Evolutionary conservation across 2,329 filamentous ascomycete genomes (phyloP).

Genomic region (Diplodia intermedia): DNA sequence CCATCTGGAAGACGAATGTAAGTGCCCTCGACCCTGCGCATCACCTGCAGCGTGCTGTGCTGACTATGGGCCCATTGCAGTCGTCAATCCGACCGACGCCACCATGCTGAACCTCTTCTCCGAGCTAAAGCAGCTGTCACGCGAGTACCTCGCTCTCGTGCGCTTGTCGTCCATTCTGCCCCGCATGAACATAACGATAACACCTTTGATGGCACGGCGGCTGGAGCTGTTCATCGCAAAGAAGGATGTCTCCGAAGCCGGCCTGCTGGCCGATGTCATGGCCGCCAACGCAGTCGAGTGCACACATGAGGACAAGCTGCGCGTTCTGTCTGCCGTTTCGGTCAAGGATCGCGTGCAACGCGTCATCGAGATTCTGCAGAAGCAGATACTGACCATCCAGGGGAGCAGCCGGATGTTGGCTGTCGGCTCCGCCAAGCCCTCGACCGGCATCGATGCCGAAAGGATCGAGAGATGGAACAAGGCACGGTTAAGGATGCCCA

Average conservation of each 20-base stretch:
- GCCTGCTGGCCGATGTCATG: constrained; percentile 93
- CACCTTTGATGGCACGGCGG: constrained; percentile 75
- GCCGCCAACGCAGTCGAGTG: constrained; percentile 87
- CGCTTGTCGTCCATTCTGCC: constrained; percentile 85
- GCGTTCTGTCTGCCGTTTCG: constrained; percentile 81
- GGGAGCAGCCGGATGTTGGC: constrained; percentile 85
- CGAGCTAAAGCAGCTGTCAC: constrained; percentile 81
- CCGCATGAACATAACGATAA: constrained; percentile 60
- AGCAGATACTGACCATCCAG: constrained; percentile 83
- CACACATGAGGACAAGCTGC: constrained; percentile 88
- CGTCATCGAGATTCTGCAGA: constrained; percentile 82
- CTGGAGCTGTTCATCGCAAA: constrained; percentile 86
- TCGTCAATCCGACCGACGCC: constrained; percentile 61
- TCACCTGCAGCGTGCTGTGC: not conserved
- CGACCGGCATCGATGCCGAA: constrained; percentile 51
- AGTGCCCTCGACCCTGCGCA: constrained; percentile 37
- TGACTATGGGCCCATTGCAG: constrained; percentile 35
- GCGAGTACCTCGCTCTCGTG: constrained; percentile 84
- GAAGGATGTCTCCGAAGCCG: constrained; percentile 82
- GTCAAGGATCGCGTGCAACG: constrained; percentile 78
- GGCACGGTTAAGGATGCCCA: constrained; percentile 33
- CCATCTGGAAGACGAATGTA: constrained; percentile 73
- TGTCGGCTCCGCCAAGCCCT: constrained; percentile 67
- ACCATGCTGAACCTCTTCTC: constrained; percentile 75
- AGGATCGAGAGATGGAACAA: constrained; percentile 45